A percentile compares a stretch with the other conserved stretches of the same genome.
These are phyloP conservation scores for Aureobasidium vineae DNA, from an alignment of 2,329 filamentous ascomycete genomes.

Conservation along the genomic window DNA sequence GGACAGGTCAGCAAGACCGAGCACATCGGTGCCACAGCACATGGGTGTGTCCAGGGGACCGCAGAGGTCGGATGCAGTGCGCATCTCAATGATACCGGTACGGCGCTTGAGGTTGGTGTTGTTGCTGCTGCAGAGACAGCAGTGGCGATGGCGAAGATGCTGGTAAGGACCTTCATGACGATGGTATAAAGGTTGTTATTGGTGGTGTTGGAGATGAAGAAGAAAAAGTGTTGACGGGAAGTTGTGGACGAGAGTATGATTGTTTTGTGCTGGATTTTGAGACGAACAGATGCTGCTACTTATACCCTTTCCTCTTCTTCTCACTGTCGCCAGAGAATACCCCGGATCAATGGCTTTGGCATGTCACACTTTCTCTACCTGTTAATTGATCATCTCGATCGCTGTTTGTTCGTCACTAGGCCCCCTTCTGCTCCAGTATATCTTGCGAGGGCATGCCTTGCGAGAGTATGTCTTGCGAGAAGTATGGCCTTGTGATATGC, in stretches of 20 bases:
- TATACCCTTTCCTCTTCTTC: too few relatives aligned
- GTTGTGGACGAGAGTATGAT: too few relatives aligned
- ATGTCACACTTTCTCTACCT: too few relatives aligned
- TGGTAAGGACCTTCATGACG: neutral
- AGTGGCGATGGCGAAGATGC: neutral
- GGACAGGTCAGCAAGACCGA: constrained; percentile 1
- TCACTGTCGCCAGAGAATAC: too few relatives aligned
- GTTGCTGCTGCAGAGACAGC: neutral
- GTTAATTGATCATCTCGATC: too few relatives aligned
- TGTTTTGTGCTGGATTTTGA: too few relatives aligned
- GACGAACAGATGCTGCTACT: too few relatives aligned
- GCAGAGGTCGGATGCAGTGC: neutral
- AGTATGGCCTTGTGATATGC: neutral
- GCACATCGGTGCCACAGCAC: constrained; percentile 11
- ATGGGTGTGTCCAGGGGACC: constrained; percentile 17
- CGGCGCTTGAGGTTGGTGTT: neutral
- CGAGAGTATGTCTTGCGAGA: neutral
- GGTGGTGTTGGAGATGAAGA: neutral
- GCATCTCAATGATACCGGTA: neutral
- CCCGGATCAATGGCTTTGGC: too few relatives aligned
- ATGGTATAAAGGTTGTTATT: neutral
- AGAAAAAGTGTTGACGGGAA: too few relatives aligned
- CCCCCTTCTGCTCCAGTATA: too few relatives aligned
- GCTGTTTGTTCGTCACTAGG: too few relatives aligned
- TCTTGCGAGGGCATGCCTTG: too few relatives aligned